These are phyloP conservation scores for Didymosphaeria variabile DNA, from an alignment of 2,329 filamentous ascomycete genomes.

Conservation along the genomic window DNA sequence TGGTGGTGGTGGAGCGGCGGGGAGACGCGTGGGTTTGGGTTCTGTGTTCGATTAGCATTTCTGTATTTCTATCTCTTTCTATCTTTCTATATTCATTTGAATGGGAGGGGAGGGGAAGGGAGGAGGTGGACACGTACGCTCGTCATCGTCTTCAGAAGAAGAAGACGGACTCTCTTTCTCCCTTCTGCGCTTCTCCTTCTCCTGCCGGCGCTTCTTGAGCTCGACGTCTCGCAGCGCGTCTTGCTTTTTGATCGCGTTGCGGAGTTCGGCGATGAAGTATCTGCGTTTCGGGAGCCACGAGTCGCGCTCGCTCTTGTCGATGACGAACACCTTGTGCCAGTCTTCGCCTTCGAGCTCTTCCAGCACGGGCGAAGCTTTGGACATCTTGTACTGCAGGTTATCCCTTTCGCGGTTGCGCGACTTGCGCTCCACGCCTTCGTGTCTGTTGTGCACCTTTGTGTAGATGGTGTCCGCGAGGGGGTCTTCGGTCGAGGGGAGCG, in stretches of 20 bases:
- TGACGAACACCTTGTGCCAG: slow-evolving; percentile 91
- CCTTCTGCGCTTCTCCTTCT: slow-evolving; percentile 61
- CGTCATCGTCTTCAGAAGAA: slow-evolving; percentile 56
- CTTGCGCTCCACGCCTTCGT: slow-evolving; percentile 73
- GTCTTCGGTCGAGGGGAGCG: slow-evolving; percentile 54
- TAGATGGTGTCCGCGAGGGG: slow-evolving; percentile 66
- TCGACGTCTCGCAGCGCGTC: slow-evolving; percentile 88
- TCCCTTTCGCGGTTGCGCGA: slow-evolving; percentile 74
- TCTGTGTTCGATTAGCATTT: no score
- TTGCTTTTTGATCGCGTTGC: slow-evolving; percentile 86
- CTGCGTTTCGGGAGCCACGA: slow-evolving; percentile 85
- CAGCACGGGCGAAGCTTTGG: slow-evolving; percentile 72
- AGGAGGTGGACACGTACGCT: slow-evolving; percentile 20
- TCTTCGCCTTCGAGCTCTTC: slow-evolving; percentile 89
- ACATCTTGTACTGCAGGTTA: slow-evolving; percentile 71
- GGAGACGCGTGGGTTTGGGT: slow-evolving; percentile 40
- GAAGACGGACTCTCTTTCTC: slow-evolving; percentile 63
- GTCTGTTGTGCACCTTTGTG: slow-evolving; percentile 63
- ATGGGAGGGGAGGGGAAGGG: background rate
- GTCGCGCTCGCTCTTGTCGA: slow-evolving; percentile 81
- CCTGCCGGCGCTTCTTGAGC: slow-evolving; percentile 75
- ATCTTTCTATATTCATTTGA: no score
- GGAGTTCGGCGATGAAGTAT: slow-evolving; percentile 85
- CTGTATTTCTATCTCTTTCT: no score
- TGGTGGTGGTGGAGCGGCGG: background rate